Evolutionary conservation across 2,329 filamentous ascomycete species (phyloP).

Genomic region (Metarhizium sp.): DNA sequence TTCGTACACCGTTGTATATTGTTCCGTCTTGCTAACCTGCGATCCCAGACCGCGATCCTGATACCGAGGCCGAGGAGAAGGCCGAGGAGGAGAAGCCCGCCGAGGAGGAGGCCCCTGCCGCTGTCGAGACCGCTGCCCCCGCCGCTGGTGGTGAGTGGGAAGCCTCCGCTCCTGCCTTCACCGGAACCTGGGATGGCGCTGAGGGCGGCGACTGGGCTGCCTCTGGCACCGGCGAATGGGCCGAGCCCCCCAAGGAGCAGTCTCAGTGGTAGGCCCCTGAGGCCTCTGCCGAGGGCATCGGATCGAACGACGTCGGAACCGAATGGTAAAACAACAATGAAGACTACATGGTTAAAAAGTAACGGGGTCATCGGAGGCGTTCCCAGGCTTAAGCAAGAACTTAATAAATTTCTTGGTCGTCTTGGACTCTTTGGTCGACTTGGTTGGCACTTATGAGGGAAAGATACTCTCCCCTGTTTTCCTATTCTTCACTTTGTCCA

Average conservation of each 20-base stretch:
- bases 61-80: conserved; percentile 99
- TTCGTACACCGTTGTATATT: background rate
- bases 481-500: conserved; percentile 5
- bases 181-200: conserved; percentile 49
- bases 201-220: conserved; percentile 56
- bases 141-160: conserved; percentile 72
- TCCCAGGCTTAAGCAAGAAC: conserved; percentile 1
- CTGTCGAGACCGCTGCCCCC: conserved; percentile 71
- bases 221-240: conserved; percentile 60
- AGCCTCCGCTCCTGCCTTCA: conserved; percentile 62
- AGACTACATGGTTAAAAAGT: background rate
- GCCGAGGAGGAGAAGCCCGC: conserved; percentile 82
- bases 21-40: background rate
- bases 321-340: conserved; percentile 9
- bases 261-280: conserved; percentile 38
- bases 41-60: conserved; percentile 78
- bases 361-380: conserved; percentile 4
- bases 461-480: conserved; percentile 68
- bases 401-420: conserved; percentile 4
- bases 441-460: conserved; percentile 92
- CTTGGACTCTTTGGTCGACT: conserved; percentile 31
- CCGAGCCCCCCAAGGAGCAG: conserved; percentile 43
- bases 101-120: conserved; percentile 75
- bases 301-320: conserved; percentile 1
- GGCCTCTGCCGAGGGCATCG: conserved; percentile 7